phyloP scores from a whole-genome alignment of 495 filamentous ascomycete genomes.

The Penicillium paxilli region DNA sequence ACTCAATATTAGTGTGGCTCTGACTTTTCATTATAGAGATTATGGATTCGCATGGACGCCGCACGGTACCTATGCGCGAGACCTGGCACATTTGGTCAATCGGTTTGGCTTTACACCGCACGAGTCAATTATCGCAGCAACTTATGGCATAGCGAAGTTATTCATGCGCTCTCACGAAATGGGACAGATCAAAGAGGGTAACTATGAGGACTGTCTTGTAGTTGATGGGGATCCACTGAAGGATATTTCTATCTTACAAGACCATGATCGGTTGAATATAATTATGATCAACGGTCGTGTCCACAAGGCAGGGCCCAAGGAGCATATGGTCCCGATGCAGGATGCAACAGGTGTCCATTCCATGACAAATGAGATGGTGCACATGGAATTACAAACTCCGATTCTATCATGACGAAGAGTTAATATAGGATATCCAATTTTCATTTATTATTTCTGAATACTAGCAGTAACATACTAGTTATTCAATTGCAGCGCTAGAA shows the following conservation, averaged over 20 bases:
- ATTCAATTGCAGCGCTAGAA: too few species aligned
- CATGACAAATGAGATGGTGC: slow-evolving; percentile 15
- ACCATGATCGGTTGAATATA: slow-evolving; percentile 46
- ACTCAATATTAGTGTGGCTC: not conserved
- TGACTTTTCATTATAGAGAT: slow-evolving; percentile 27
- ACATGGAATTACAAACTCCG: not conserved
- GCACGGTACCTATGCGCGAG: slow-evolving; percentile 51
- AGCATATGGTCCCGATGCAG: slow-evolving; percentile 22
- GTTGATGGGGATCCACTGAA: slow-evolving; percentile 51
- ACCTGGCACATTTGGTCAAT: slow-evolving; percentile 52
- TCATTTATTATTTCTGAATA: too few species aligned
- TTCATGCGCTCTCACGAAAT: slow-evolving; percentile 52
- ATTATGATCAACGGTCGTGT: slow-evolving; percentile 51
- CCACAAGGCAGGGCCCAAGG: slow-evolving; percentile 41
- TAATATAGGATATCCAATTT: not conserved
- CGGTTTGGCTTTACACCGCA: slow-evolving; percentile 51
- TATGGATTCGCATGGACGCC: slow-evolving; percentile 56
- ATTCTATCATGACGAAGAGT: not conserved
- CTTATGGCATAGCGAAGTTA: slow-evolving; percentile 45
- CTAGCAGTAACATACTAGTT: too few species aligned
- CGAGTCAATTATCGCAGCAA: slow-evolving; percentile 50
- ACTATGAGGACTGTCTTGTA: slow-evolving; percentile 48
- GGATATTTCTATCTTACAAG: slow-evolving; percentile 46
- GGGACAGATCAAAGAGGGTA: slow-evolving; percentile 48
- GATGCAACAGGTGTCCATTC: slow-evolving; percentile 12